These are phyloP conservation scores for Pseudomonodictys pantanalensis DNA, from an alignment of 495 filamentous ascomycete species.

Conservation along the genomic window DNA sequence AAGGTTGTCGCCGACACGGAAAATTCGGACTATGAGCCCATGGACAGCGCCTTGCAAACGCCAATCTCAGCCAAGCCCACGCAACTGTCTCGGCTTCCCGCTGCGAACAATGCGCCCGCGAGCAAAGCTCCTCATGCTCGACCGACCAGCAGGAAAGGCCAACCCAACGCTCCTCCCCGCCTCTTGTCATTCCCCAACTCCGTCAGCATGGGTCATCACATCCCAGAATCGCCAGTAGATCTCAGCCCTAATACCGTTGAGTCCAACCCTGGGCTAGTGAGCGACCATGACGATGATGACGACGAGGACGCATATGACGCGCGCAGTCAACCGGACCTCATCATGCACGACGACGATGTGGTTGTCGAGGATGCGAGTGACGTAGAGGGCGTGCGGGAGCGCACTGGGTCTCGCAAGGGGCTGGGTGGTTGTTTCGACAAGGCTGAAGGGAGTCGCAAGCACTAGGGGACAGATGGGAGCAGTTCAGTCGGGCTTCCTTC, in stretches of 20 bases:
- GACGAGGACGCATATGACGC: constrained; percentile 40
- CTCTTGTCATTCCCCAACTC: constrained; percentile 10
- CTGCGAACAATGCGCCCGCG: neutral
- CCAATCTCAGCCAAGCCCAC: constrained; percentile 10
- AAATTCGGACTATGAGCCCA: constrained; percentile 23
- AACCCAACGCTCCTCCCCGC: constrained; percentile 11
- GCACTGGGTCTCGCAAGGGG: constrained; percentile 25
- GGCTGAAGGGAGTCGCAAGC: constrained; percentile 26
- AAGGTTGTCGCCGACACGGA: constrained; percentile 27
- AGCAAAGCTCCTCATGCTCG: constrained; percentile 23
- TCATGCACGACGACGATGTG: constrained; percentile 32
- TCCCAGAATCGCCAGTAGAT: constrained; percentile 48
- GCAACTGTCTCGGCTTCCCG: constrained; percentile 27
- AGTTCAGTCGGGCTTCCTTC: constrained; percentile 21
- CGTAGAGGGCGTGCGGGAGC: constrained; percentile 26
- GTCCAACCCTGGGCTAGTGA: constrained; percentile 83
- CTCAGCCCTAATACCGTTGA: constrained; percentile 76
- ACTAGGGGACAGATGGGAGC: constrained; percentile 23
- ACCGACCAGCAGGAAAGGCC: constrained; percentile 24
- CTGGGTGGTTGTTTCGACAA: constrained; percentile 31
- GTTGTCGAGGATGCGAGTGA: constrained; percentile 35
- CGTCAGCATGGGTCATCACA: constrained; percentile 29
- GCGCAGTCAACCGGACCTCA: constrained; percentile 24
- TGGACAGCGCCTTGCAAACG: constrained; percentile 15
- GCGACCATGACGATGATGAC: constrained; percentile 64